Conservation (phyloP, 2,329 filamentous ascomycete species). For the Cladophialophora immunda region DNA sequence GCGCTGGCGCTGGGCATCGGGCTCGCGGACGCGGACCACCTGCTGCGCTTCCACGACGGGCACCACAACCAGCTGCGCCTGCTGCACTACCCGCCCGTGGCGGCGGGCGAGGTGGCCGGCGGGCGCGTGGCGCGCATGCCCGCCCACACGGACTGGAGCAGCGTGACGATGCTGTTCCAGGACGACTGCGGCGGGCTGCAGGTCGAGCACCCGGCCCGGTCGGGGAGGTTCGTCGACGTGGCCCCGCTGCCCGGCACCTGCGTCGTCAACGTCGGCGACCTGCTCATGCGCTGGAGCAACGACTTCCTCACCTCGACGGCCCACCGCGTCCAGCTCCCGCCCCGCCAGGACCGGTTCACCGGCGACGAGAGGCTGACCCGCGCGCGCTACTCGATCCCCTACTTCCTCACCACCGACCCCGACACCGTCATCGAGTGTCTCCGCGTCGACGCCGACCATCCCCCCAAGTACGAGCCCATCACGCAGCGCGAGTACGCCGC, state of each 20-base stretch:
- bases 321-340: conserved; percentile 62
- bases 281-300: conserved; percentile 61
- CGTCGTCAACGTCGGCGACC: conserved; percentile 61
- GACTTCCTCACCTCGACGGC: conserved; percentile 63
- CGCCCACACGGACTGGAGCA: conserved; percentile 64
- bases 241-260: conserved; percentile 50
- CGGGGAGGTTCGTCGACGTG: conserved; percentile 54
- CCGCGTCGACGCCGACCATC: conserved; percentile 51
- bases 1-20: conserved; percentile 55
- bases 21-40: conserved; percentile 57
- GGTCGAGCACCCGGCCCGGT: conserved; percentile 54
- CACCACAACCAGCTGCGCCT: conserved; percentile 68
- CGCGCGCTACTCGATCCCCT: conserved; percentile 67
- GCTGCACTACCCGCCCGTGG: conserved; percentile 65
- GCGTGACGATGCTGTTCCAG: conserved; percentile 64
- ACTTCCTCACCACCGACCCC: conserved; percentile 64
- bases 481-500: conserved; percentile 50
- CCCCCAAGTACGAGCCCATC: conserved; percentile 62
- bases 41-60: conserved; percentile 61
- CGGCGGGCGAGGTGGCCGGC: conserved; percentile 54
- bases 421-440: conserved; percentile 63
- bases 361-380: conserved; percentile 56
- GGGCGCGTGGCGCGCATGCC: conserved; percentile 57
- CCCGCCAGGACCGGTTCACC: conserved; percentile 49
- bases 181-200: conserved; percentile 62